phyloP scores from a whole-genome alignment of 164 flowering plant genomes.

The Vitis vinifera region ASM3070453v1 NC_081807.1:706001-706500 shows the following conservation, averaged over 20 bases:
- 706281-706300: slow-evolving; percentile 95
- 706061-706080: neutral
- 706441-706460: slow-evolving; percentile 37
- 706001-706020: neutral
- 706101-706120: no score
- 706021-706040: neutral
- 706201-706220: slow-evolving; percentile 67
- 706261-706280: slow-evolving; percentile 95
- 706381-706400: slow-evolving; percentile 66
- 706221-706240: slow-evolving; percentile 91
- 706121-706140: no score
- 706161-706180: slow-evolving; percentile 87
- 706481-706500: neutral
- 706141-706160: slow-evolving; percentile 38
- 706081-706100: neutral
- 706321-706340: slow-evolving; percentile 61
- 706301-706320: slow-evolving; percentile 73
- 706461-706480: neutral
- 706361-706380: slow-evolving; percentile 88
- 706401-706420: slow-evolving; percentile 85
- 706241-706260: slow-evolving; percentile 95
- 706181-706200: slow-evolving; percentile 91
- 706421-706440: slow-evolving; percentile 91
- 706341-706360: slow-evolving; percentile 92
- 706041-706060: neutral